Base-by-base conservation (phyloP, 768 basidiomycete genomes). In the Panellus pusillus region DNA sequence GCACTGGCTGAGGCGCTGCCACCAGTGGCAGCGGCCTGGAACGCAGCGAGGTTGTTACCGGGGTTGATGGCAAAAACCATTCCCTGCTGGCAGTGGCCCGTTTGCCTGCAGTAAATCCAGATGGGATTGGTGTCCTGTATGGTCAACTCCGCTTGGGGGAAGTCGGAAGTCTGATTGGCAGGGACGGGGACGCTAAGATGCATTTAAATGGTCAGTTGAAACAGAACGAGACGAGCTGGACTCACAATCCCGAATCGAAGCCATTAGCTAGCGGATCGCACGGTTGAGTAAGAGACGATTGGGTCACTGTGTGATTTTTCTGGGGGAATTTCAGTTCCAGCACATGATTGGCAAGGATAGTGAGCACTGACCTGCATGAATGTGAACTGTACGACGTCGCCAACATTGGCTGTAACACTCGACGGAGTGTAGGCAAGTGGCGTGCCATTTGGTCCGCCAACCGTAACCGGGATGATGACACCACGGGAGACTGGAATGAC, bases 61-160 rank as follows among this genome's bases (percentile, higher is more conserved):
- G 84, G 79, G 63, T 87, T 87, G 61, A 86, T 69, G 20, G 83
- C 80, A 64, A 85, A 83, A 28, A 86, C 84, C 85, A 86, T 87
- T 14, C 84, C 83, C 44, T 66, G 61, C 31, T 71, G 63, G 52
- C 84, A 86, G 65, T 86, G 84, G 46, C 69, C 68, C 14, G 68
- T 66, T 64, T 86, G 84, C 15, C 74, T 69, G 65, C 84, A 86
- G 68, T 75, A 85, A 9, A 81, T 73, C 83, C 83, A 86, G 51
- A 80, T 68, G 3, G 84, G 80, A 50, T 76, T 68, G 3, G 65
- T 69, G 61, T 77, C 71, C 29, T 56, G 32, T 2, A 85, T 71
- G 3, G 62, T 68, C 43, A 79, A 69, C 47, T 74, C 63, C 0
- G 80, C 80, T 6, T 70, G 65, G 9, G 73, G 78, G 66, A 82